Percentiles rank a stretch among this genome's conserved stretches.
These are phyloP conservation scores for Pseudocercospora pini-densiflorae DNA, from an alignment of 2,329 filamentous ascomycete species.

Conservation along the genomic window DNA sequence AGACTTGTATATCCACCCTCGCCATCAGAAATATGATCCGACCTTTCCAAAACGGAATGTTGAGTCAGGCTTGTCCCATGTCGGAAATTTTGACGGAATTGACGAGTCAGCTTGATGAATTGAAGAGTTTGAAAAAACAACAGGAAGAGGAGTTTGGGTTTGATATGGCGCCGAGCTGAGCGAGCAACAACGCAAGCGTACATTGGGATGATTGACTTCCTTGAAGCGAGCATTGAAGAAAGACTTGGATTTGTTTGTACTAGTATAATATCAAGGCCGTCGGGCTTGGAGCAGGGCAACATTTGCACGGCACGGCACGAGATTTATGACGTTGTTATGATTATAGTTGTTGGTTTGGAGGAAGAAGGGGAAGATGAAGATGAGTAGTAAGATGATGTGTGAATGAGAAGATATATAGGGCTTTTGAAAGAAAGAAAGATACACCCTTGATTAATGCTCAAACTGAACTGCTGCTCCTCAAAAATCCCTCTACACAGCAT, in stretches of 20 bases:
- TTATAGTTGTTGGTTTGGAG: background rate
- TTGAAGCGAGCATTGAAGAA: too few species aligned
- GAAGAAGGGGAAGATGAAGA: too few species aligned
- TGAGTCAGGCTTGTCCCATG: conserved; percentile 80
- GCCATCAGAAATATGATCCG: conserved; percentile 77
- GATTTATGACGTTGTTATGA: background rate
- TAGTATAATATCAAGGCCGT: conserved; percentile 5
- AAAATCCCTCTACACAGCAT: background rate
- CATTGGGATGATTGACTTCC: background rate
- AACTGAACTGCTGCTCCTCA: background rate
- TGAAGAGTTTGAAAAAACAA: conserved; percentile 49
- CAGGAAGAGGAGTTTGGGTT: conserved; percentile 11
- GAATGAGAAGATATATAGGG: background rate
- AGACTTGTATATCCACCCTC: conserved; percentile 83
- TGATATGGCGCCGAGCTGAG: background rate
- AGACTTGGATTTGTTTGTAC: background rate
- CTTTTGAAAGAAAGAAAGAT: background rate
- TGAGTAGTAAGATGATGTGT: background rate
- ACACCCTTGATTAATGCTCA: background rate
- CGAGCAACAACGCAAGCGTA: background rate
- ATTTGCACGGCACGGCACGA: background rate
- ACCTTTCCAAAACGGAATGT: conserved; percentile 69
- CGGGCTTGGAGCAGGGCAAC: background rate
- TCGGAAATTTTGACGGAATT: conserved; percentile 68
- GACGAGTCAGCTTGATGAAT: conserved; percentile 64